Evolutionary conservation across 1,139 yeast genomes (phyloP).

Genomic region (Suhomyces coccinellae): DNA sequence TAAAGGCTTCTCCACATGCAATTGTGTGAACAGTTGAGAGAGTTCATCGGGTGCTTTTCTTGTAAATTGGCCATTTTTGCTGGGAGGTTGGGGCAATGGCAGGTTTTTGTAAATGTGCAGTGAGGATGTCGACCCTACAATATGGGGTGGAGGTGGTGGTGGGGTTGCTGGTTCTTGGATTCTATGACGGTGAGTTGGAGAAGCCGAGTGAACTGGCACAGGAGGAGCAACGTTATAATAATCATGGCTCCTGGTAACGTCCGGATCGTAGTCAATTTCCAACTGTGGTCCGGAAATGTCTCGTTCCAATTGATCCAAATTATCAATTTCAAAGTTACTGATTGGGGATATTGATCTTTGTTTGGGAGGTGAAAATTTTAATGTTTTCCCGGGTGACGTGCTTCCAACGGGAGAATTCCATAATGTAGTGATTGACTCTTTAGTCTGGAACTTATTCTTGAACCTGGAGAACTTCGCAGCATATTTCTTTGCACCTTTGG

Average conservation of each 20-base stretch:
- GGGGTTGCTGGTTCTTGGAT: not conserved
- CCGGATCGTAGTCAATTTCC: slow-evolving; percentile 10
- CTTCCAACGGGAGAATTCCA: slow-evolving; percentile 19
- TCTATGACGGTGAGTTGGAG: not conserved
- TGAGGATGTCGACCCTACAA: slow-evolving; percentile 1
- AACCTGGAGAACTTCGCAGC: slow-evolving; percentile 32
- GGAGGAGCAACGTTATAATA: slow-evolving; percentile 19
- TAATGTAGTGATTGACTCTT: slow-evolving; percentile 35
- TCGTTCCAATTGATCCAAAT: slow-evolving; percentile 24
- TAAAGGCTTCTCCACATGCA: slow-evolving; percentile 5
- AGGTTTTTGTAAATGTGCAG: slow-evolving; percentile 1
- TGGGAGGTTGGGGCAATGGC: slow-evolving; percentile 4
- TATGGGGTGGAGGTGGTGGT: slow-evolving; percentile 13
- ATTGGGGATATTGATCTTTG: slow-evolving; percentile 20
- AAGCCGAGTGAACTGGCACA: slow-evolving; percentile 15
- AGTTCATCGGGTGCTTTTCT: slow-evolving; percentile 7
- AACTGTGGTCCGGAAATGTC: slow-evolving; percentile 16
- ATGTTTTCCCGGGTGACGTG: slow-evolving; percentile 7
- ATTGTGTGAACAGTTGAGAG: slow-evolving; percentile 3
- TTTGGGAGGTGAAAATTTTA: slow-evolving; percentile 5
- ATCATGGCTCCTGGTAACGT: slow-evolving; percentile 10
- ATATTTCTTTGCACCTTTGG: slow-evolving; percentile 25
- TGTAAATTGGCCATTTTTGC: not conserved
- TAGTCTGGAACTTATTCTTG: slow-evolving; percentile 34
- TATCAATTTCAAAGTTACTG: slow-evolving; percentile 20